Evolutionary conservation across 2,329 filamentous ascomycete genomes (phyloP), one percentile per base, ranked within the genome.

Genomic region (Talaromyces sp.): DNA sequence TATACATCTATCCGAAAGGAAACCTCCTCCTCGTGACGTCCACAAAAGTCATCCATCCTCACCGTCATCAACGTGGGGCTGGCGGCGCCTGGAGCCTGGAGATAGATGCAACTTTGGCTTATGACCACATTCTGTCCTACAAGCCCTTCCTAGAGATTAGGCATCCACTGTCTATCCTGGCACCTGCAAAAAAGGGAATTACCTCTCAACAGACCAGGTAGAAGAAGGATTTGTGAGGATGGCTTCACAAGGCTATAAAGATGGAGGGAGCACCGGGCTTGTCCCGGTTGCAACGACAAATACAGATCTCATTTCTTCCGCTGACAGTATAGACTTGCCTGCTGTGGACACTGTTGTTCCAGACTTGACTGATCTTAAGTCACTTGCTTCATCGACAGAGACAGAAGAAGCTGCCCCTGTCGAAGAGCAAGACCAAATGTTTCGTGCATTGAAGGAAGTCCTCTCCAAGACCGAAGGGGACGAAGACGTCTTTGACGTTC

Each of bases 381-480:
- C 71, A 43, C 64, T 66, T 51, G 61, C 73, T 31, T 68, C 71
- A 5, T 49, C 40, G 51, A 36, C 36, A 45, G 29, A 66, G 5
- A 63, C 64, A 68, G 69, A 69, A 67, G 68, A 68, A 25, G 43
- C 49, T 15, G 51, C 63, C 15, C 19, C 43, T 22, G 45, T 58
- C 40, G 69, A 76, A 68, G 73, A 77, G 56, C 73, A 79, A 68
- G 68, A 72, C 60, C 67, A 69, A 31, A 74, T 80, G 70, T 75
- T 80, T 60, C 68, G 58, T 38, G 69, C 71, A n/a, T 64, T 81
- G 62, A 73, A 75, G 64, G 64, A 68, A 15, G 67, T 73, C 27
- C 71, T 80, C 54, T 40, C 49, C 10, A 61, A 62, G 19, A 51
- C 59, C 29, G 67, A 66, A 38, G 68, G 65, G 22, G 69, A 71